Percentiles rank a stretch among this genome's conserved stretches.
These are phyloP conservation scores for Podaxis mareebaensis DNA, from an alignment of 768 basidiomycete species.

Conservation along the genomic window DNA sequence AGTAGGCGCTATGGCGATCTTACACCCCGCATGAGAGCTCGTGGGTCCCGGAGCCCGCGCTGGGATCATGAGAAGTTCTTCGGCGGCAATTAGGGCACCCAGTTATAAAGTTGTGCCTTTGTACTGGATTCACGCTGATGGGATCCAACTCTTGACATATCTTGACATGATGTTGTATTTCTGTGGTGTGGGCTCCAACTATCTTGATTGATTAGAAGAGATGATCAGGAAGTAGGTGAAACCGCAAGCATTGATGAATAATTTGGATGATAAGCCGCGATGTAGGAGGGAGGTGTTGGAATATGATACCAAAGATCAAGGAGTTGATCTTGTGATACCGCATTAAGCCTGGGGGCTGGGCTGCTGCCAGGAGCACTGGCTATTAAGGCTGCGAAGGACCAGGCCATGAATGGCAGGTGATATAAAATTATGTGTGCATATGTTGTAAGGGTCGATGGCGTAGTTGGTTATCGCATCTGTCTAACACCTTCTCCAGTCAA, in stretches of 20 bases:
- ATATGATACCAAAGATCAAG: neutral
- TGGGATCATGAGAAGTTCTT: neutral
- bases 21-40: too few species aligned
- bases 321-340: neutral
- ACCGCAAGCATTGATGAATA: too few species aligned
- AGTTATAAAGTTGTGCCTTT: neutral
- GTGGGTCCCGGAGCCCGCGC: too few species aligned
- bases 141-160: neutral
- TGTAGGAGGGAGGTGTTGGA: neutral
- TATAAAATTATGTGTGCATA: neutral
- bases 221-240: neutral
- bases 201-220: neutral
- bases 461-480: constrained; percentile 86
- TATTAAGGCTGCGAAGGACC: too few species aligned
- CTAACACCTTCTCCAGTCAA: constrained; percentile 45
- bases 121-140: neutral
- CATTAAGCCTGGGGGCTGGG: neutral
- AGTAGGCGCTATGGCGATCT: neutral
- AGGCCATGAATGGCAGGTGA: too few species aligned
- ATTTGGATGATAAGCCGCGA: neutral
- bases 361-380: too few species aligned
- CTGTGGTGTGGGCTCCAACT: neutral
- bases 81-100: neutral
- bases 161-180: neutral
- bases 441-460: constrained; percentile 52